Evolutionary conservation across 2,329 filamentous ascomycete species (phyloP).

Genomic region (Aspergillus vadensis): DNA sequence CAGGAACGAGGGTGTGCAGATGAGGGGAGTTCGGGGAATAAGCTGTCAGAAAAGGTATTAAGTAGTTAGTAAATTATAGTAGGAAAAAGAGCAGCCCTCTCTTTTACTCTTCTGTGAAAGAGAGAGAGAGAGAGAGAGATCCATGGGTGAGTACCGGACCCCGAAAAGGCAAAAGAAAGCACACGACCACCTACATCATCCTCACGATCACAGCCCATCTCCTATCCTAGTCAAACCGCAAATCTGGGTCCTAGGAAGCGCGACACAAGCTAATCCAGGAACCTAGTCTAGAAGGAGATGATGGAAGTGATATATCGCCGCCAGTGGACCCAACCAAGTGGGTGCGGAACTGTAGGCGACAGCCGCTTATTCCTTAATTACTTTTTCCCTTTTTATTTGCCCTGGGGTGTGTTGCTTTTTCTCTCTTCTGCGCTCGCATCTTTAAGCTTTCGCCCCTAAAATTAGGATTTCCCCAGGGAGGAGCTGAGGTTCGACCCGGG

Average conservation of each 20-base stretch:
- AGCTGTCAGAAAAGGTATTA: not conserved
- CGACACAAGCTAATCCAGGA: not conserved
- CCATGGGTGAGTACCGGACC: not conserved
- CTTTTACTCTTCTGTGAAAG: not conserved
- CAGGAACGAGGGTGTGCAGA: not conserved
- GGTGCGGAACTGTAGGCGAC: not conserved
- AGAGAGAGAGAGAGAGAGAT: not conserved
- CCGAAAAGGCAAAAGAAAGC: conserved; percentile 3
- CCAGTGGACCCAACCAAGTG: not conserved
- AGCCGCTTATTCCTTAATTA: not conserved
- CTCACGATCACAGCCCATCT: not conserved
- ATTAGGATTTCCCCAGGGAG: conserved; percentile 3
- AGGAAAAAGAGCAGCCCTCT: not conserved
- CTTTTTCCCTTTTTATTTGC: not conserved
- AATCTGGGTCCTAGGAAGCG: not conserved
- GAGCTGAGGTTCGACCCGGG: not conserved
- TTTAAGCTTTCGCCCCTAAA: conserved; percentile 5
- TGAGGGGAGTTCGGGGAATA: conserved; percentile 1
- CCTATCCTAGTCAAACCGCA: not conserved
- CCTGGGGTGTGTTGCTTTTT: not conserved
- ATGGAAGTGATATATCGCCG: conserved; percentile 11
- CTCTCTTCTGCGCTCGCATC: not conserved
- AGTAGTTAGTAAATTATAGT: not conserved
- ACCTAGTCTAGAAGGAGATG: not conserved
- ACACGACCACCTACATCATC: conserved; percentile 1